A percentile compares a stretch with the other conserved stretches of the same genome.
phyloP scores from a whole-genome alignment of 2,329 filamentous ascomycete genomes.

The Zarea fungicola region DNA sequence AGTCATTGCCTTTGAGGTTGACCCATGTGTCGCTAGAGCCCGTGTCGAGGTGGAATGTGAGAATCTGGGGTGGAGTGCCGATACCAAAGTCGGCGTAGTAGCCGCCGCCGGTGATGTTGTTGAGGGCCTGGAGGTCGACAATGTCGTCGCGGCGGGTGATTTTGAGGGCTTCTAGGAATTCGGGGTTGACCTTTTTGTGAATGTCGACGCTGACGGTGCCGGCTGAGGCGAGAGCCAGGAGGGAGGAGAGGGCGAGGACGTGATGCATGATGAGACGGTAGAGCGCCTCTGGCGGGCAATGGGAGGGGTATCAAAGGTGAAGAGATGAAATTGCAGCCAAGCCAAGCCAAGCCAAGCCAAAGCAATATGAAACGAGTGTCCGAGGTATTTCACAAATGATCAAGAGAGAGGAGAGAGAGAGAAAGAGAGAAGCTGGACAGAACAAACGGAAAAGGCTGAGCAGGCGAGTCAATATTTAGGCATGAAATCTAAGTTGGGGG shows the following conservation, averaged over 20 bases:
- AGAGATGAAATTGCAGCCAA: no score
- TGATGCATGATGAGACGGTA: constrained; percentile 4
- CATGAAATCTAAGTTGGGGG: not conserved
- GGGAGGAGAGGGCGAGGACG: constrained; percentile 1
- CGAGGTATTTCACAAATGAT: not conserved
- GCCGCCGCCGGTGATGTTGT: constrained; percentile 49
- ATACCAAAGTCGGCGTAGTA: constrained; percentile 54
- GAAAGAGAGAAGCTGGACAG: not conserved
- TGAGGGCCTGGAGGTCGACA: constrained; percentile 36
- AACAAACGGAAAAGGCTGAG: not conserved
- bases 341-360: no score
- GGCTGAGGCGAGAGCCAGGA: constrained; percentile 15
- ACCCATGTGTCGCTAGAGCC: constrained; percentile 61
- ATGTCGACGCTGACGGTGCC: constrained; percentile 20
- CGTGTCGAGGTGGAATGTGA: constrained; percentile 55
- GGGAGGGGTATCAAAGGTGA: no score
- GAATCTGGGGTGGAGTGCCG: constrained; percentile 52
- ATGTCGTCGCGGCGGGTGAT: constrained; percentile 23
- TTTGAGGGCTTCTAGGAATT: constrained; percentile 9
- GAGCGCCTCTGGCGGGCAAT: no score
- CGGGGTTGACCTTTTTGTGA: constrained; percentile 10
- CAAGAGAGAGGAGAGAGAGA: not conserved
- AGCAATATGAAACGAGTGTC: not conserved
- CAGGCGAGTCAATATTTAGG: not conserved
- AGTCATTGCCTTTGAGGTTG: constrained; percentile 49